Conservation (phyloP, 2,329 filamentous ascomycete genomes). For the Colletotrichum sansevieriae region DNA sequence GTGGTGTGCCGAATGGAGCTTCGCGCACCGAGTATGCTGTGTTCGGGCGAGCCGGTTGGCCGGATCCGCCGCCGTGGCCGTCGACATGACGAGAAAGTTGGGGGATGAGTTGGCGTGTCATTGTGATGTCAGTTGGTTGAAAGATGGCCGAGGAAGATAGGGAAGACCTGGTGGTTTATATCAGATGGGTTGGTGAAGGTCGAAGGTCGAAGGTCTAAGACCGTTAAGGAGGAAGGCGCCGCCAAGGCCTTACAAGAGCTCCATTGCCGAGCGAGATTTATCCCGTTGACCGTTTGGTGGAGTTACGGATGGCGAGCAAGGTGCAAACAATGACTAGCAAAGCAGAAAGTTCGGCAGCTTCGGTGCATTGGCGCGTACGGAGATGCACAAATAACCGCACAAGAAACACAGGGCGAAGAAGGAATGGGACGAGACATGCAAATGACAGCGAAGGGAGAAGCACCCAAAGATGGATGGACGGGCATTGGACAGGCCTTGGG, state of each 20-base stretch:
- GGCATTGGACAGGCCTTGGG: constrained; percentile 8
- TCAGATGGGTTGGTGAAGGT: neutral
- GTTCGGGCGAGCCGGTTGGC: constrained; percentile 23
- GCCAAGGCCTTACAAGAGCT: constrained; percentile 9
- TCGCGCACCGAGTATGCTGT: constrained; percentile 35
- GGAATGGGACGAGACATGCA: constrained; percentile 21
- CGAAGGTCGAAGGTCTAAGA: constrained; percentile 6
- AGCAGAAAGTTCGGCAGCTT: constrained; percentile 17
- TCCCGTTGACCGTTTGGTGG: constrained; percentile 8
- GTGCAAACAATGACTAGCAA: constrained; percentile 1
- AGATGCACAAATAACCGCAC: constrained; percentile 28
- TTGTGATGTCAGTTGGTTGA: constrained; percentile 12
- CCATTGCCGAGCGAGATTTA: constrained; percentile 13
- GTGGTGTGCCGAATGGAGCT: constrained; percentile 38
- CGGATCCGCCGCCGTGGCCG: constrained; percentile 29
- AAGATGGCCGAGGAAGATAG: neutral
- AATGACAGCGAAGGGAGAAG: constrained; percentile 13
- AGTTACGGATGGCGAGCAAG: constrained; percentile 21
- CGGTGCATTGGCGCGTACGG: neutral
- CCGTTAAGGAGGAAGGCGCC: constrained; percentile 15
- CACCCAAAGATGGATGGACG: constrained; percentile 15
- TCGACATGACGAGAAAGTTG: constrained; percentile 42
- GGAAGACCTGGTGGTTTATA: constrained; percentile 32
- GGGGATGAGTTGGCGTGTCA: constrained; percentile 39
- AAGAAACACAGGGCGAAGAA: neutral